phyloP scores from a whole-genome alignment of 371 early-diverging fungal genomes.

The Mucor sp. region DNA sequence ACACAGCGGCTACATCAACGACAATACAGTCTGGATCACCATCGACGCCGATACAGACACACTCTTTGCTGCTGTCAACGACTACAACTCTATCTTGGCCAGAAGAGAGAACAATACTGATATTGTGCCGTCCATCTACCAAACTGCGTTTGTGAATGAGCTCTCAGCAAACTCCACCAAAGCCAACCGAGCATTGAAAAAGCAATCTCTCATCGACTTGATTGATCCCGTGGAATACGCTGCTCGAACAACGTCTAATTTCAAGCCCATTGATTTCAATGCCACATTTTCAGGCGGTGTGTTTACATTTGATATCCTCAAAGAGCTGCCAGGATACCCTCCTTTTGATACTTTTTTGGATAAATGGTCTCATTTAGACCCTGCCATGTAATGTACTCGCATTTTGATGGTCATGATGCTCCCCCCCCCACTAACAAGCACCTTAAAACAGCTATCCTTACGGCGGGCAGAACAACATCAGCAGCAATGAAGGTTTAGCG shows the following conservation, averaged over 20 bases:
- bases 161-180: background rate
- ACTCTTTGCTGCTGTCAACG: slow-evolving; percentile 18
- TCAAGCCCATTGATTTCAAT: slow-evolving; percentile 34
- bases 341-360: slow-evolving; percentile 50
- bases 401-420: background rate
- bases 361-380: slow-evolving; percentile 49
- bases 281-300: slow-evolving; percentile 49
- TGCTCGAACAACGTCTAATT: slow-evolving; percentile 23
- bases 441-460: slow-evolving; percentile 30
- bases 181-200: background rate
- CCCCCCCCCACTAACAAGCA: too few relatives aligned
- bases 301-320: slow-evolving; percentile 32
- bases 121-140: slow-evolving; percentile 11
- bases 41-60: slow-evolving; percentile 22
- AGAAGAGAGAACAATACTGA: slow-evolving; percentile 18
- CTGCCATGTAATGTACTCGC: slow-evolving; percentile 34
- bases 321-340: slow-evolving; percentile 43
- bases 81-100: slow-evolving; percentile 30
- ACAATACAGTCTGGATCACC: slow-evolving; percentile 45
- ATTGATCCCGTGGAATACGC: slow-evolving; percentile 34
- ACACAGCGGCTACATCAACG: slow-evolving; percentile 41
- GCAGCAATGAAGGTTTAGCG: slow-evolving; percentile 47
- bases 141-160: background rate
- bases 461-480: slow-evolving; percentile 34
- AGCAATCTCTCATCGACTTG: slow-evolving; percentile 5